A percentile compares a stretch with the other conserved stretches of the same genome.
Conservation (phyloP, 2,329 filamentous ascomycete species). For the Macrophomina pseudophaseolina region DNA sequence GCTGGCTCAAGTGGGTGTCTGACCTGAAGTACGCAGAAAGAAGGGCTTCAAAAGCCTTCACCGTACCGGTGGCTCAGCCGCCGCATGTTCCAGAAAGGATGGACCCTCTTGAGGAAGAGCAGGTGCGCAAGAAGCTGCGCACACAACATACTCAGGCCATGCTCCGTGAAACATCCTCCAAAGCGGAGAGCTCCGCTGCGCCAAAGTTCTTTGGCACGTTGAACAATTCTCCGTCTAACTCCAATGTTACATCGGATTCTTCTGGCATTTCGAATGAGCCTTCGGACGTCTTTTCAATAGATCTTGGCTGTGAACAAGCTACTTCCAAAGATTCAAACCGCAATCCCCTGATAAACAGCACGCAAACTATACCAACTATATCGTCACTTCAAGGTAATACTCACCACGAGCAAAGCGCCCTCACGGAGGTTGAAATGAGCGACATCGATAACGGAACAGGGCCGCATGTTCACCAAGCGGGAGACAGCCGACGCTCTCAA, state of each 20-base stretch:
- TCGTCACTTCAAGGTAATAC: conserved; percentile 27
- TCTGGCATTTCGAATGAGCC: background rate
- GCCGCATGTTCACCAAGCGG: background rate
- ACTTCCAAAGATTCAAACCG: conserved; percentile 38
- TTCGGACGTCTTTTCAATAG: background rate
- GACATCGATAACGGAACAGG: conserved; percentile 30
- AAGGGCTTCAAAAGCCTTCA: conserved; percentile 43
- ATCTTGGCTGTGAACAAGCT: background rate
- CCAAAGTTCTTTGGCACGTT: background rate
- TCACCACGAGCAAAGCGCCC: background rate
- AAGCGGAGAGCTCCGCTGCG: background rate
- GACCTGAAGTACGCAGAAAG: conserved; percentile 70
- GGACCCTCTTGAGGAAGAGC: conserved; percentile 38
- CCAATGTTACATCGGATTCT: conserved; percentile 1
- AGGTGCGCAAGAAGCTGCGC: conserved; percentile 40
- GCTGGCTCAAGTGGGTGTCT: conserved; percentile 76
- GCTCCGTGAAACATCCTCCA: conserved; percentile 30
- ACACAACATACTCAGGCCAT: conserved; percentile 45
- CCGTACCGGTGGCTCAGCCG: conserved; percentile 7
- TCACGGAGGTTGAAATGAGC: conserved; percentile 29
- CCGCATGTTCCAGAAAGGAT: conserved; percentile 18
- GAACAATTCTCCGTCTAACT: background rate
- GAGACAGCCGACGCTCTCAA: background rate
- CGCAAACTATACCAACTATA: conserved; percentile 46
- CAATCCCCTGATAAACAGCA: conserved; percentile 51